Conservation (phyloP, 306 rosid genomes). For the Neltuma alba region DNA sequence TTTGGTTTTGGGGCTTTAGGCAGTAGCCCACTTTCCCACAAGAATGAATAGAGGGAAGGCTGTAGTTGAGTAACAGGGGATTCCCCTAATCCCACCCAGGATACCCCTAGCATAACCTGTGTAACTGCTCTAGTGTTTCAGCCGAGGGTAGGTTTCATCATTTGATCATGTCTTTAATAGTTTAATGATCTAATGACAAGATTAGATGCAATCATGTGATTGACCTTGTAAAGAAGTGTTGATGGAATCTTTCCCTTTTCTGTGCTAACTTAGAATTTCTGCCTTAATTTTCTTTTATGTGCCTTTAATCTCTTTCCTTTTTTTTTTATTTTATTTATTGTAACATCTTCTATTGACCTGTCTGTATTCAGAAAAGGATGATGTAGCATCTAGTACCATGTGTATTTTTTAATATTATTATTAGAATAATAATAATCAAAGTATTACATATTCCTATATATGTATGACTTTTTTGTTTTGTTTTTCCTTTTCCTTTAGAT, state of each 20-base stretch:
- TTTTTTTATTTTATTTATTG: neutral
- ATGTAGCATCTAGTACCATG: neutral
- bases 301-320: neutral
- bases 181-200: neutral
- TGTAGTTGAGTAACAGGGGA: too few species aligned
- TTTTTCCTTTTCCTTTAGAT: constrained; percentile 47
- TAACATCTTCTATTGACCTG: neutral
- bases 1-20: too few species aligned
- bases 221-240: neutral
- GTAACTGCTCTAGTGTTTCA: neutral
- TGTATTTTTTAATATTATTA: neutral
- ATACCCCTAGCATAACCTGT: neutral
- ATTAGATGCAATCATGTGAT: neutral
- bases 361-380: neutral
- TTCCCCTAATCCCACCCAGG: neutral
- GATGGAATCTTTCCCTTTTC: neutral
- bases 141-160: neutral
- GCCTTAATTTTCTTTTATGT: neutral
- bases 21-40: too few species aligned
- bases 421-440: too few species aligned
- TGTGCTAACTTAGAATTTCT: neutral
- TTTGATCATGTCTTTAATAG: neutral
- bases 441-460: neutral
- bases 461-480: neutral
- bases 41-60: too few species aligned